Base-by-base conservation (phyloP, 441 rosid species). In the Eruca vesicaria region DNA sequence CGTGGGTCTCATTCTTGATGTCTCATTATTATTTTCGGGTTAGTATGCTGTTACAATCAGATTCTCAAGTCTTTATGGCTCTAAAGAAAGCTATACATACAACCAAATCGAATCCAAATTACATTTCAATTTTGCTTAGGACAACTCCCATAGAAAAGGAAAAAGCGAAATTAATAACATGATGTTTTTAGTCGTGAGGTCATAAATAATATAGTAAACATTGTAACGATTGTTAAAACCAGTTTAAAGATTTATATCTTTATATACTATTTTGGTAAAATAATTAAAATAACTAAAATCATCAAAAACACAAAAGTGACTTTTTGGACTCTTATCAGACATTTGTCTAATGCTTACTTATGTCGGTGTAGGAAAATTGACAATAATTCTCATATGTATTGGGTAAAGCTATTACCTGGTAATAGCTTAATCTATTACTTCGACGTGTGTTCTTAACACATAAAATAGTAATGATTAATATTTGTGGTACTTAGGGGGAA, bases 1-100 rank as follows among this genome's bases (percentile, higher is more conserved):
- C 31, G 55, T 52, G 43, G 10, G 26, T 23, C 26, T 23, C 26
- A n/a, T 29, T 60, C 61, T 74, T 65, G 7, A 45, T 45, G 6
- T 48, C 55, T 48, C 10, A 10, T 66, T 20, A 15, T 15, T 32
- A 29, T 26, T 66, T 71, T 21, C 15, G 36, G 72, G 33, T 67
- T 50, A 48, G 72, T 59, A 59, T 21, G 31, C 18, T 74, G 78
- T 66, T 66, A 14, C 68, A 71, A 61, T 61, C 68, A 71, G 33
- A 56, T 43, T 59, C 67, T 74, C 18, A 31, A 66, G 11, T 58
- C 45, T 36, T 53, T 23, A 33, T 33, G 5, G 28, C 9, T 72
- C 16, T 72, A 15, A 50, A 50, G 35, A 48, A 61, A 20, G 41
- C 4, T n/a, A 52, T 35, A 62, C 36, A 9, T 16, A 15, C 28